phyloP scores from a whole-genome alignment of 139 green algal genomes.

The Haematococcus lacustris region DNA sequence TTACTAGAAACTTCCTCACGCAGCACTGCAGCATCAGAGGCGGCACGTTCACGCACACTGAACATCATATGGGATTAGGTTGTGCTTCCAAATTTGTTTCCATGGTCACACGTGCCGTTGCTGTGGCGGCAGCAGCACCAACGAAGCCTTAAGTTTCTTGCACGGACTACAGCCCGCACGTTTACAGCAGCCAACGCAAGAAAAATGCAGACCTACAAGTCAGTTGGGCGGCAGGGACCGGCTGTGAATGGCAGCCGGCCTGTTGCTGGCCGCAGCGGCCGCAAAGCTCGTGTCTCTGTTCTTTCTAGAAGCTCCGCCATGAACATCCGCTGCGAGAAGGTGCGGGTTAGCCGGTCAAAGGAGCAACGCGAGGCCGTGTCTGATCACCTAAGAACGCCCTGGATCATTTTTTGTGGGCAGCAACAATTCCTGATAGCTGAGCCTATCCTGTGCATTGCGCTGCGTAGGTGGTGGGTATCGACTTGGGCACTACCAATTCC shows the following conservation, averaged over 20 bases:
- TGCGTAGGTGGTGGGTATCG: constrained; percentile 73
- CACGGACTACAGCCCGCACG: no score
- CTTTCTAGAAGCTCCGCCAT: not conserved
- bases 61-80: no score
- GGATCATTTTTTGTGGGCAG: not conserved
- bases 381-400: not conserved
- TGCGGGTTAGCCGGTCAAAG: not conserved
- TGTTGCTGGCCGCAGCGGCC: not conserved
- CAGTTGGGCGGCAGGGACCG: not conserved
- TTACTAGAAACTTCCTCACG: no score
- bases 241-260: not conserved
- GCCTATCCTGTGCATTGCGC: not conserved
- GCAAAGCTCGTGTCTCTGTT: not conserved
- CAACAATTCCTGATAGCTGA: not conserved
- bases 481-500: constrained; percentile 91
- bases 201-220: constrained; percentile 10
- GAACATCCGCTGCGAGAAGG: constrained; percentile 18
- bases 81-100: no score
- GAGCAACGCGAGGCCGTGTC: not conserved
- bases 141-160: no score
- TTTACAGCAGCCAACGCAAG: no score
- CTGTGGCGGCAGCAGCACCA: no score
- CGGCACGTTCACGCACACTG: no score
- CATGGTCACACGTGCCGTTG: no score
- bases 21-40: no score